phyloP scores from a whole-genome alignment of 1,139 yeast species.

The Geotrichum phurueaensis region DNA sequence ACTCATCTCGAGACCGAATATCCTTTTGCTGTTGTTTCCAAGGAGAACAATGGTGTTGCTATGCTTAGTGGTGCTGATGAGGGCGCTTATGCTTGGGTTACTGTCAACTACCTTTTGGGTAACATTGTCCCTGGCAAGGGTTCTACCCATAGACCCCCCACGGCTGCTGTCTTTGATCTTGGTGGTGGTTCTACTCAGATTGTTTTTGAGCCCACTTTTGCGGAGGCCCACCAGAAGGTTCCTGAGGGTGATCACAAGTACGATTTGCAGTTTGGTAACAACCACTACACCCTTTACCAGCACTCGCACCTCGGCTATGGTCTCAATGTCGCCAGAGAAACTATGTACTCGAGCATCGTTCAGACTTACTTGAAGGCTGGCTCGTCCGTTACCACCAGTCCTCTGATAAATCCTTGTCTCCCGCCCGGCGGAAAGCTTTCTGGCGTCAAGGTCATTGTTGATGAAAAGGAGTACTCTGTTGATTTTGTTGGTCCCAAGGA shows the following conservation, averaged over 20 bases:
- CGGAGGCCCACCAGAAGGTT: constrained; percentile 46
- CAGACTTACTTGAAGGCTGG: constrained; percentile 16
- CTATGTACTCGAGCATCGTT: constrained; percentile 48
- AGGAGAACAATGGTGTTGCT: constrained; percentile 66
- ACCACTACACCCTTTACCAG: constrained; percentile 71
- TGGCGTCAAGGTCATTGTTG: constrained; percentile 38
- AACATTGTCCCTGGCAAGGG: constrained; percentile 66
- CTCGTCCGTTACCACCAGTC: constrained; percentile 7
- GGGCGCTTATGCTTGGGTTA: constrained; percentile 95
- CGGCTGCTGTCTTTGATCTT: constrained; percentile 89
- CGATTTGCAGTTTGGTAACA: constrained; percentile 64
- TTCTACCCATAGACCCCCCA: constrained; percentile 44
- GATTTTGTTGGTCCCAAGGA: constrained; percentile 66
- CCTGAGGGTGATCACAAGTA: constrained; percentile 81
- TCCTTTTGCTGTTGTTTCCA: constrained; percentile 72
- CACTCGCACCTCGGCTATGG: constrained; percentile 91
- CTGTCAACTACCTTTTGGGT: constrained; percentile 79
- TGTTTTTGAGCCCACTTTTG: constrained; percentile 78
- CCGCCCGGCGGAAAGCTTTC: constrained; percentile 54
- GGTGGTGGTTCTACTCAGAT: constrained; percentile 98
- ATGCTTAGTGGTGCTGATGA: constrained; percentile 91
- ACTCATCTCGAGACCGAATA: constrained; percentile 60
- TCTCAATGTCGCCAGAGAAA: constrained; percentile 84
- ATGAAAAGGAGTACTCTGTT: constrained; percentile 35
- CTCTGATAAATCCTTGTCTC: constrained; percentile 60